Percentiles rank a stretch among this genome's conserved stretches.
Evolutionary conservation across 129 eudicot species (phyloP).

Genomic region (Artemisia argyi): DNA sequence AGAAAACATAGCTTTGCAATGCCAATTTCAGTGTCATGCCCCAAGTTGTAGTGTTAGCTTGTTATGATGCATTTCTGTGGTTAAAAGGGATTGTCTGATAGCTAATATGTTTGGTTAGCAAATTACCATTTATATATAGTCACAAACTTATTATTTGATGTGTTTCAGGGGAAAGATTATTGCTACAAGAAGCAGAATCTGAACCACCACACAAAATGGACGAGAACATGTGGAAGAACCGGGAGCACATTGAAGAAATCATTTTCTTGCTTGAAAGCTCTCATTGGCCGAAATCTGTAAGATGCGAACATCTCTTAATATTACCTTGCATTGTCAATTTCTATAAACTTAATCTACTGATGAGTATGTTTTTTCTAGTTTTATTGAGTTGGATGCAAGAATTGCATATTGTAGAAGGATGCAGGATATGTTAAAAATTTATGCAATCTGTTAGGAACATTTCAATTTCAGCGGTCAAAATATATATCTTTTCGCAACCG

Average conservation of each 20-base stretch:
- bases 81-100: background rate
- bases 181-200: conserved; percentile 64
- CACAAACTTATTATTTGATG: conserved; percentile 9
- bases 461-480: background rate
- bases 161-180: conserved; percentile 47
- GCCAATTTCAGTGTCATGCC: background rate
- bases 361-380: background rate
- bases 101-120: background rate
- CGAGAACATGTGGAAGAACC: conserved; percentile 95
- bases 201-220: conserved; percentile 90
- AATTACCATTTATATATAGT: background rate
- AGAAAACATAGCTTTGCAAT: background rate
- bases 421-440: background rate
- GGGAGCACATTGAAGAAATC: conserved; percentile 91
- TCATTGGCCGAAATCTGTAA: conserved; percentile 73
- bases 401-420: background rate
- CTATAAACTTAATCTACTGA: background rate
- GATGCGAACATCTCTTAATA: conserved; percentile 4
- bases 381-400: background rate
- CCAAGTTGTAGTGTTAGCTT: background rate
- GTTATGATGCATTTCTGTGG: background rate
- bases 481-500: background rate
- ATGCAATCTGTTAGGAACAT: background rate
- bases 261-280: conserved; percentile 63
- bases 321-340: background rate